phyloP scores from a whole-genome alignment of 2,329 filamentous ascomycete genomes.

The Cadophora luteo-olivacea region DNA sequence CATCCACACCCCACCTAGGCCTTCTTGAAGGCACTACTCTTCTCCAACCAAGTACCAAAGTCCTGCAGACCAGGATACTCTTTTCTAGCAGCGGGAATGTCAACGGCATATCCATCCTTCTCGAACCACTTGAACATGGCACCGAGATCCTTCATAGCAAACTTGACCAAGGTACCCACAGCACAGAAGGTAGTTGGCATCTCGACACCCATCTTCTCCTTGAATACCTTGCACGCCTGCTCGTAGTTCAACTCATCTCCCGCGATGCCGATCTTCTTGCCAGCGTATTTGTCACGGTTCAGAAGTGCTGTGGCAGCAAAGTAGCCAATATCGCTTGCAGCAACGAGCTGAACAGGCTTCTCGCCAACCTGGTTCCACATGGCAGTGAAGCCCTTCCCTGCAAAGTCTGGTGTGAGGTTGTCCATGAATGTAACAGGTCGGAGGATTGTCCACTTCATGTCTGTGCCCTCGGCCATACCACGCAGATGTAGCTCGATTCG shows the following conservation, averaged over 20 bases:
- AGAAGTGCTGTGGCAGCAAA: conserved; percentile 53
- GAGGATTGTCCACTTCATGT: conserved; percentile 62
- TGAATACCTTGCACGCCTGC: conserved; percentile 44
- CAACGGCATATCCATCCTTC: conserved; percentile 41
- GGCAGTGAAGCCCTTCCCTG: conserved; percentile 37
- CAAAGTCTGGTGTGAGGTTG: conserved; percentile 44
- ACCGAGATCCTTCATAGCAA: conserved; percentile 40
- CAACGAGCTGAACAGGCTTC: conserved; percentile 50
- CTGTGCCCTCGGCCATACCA: conserved; percentile 44
- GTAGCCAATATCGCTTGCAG: conserved; percentile 52
- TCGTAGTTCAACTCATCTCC: conserved; percentile 53
- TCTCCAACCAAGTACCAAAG: conserved; percentile 54
- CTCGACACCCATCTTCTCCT: conserved; percentile 39
- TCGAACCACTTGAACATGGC: conserved; percentile 45
- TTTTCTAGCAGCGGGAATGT: conserved; percentile 49
- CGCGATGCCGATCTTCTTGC: conserved; percentile 50
- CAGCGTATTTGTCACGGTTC: conserved; percentile 48
- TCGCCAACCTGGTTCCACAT: conserved; percentile 42
- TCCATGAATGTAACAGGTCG: conserved; percentile 64
- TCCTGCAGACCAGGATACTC: conserved; percentile 51
- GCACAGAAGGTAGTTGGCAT: conserved; percentile 42
- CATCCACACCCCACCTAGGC: background rate
- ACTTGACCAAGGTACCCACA: conserved; percentile 37
- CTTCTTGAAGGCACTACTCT: conserved; percentile 43
- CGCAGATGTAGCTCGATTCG: conserved; percentile 66